These are phyloP conservation scores for Ophiostoma himal-ulmi DNA, from an alignment of 2,329 filamentous ascomycete species.

Conservation along the genomic window DNA sequence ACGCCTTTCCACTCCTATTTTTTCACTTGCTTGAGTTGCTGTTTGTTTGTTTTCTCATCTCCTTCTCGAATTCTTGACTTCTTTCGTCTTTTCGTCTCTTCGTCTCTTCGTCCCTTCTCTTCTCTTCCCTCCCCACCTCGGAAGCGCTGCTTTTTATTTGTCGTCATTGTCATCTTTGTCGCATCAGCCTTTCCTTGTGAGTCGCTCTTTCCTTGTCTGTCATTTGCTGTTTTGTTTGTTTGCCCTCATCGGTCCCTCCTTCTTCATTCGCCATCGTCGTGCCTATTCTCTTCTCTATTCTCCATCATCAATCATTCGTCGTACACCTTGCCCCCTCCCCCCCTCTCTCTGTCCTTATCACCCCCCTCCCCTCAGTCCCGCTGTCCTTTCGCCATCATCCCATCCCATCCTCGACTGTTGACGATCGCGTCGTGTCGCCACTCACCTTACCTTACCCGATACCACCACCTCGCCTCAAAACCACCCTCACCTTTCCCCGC, in stretches of 20 bases:
- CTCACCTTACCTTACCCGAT: neutral
- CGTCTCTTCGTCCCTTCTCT: constrained; percentile 7
- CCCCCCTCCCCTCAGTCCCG: neutral
- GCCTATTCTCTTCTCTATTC: neutral
- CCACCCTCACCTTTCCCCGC: constrained; percentile 3
- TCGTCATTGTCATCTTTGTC: constrained; percentile 18
- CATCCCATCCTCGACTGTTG: neutral
- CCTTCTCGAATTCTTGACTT: neutral
- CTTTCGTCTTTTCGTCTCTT: neutral
- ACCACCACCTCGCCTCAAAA: neutral
- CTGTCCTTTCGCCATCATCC: neutral
- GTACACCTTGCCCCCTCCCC: neutral
- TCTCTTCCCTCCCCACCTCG: constrained; percentile 12
- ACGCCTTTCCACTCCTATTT: neutral
- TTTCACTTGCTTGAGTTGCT: constrained; percentile 14
- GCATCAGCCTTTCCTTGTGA: constrained; percentile 14
- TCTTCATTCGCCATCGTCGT: neutral
- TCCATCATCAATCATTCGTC: neutral
- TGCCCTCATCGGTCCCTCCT: neutral
- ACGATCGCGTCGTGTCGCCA: neutral
- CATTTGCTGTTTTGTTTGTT: neutral
- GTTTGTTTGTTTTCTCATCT: constrained; percentile 16
- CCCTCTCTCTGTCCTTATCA: neutral
- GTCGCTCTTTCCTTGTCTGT: constrained; percentile 9
- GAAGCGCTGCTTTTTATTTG: constrained; percentile 11